Base-by-base conservation (phyloP, 257 asterid species). In the Scutellaria minor region DNA sequence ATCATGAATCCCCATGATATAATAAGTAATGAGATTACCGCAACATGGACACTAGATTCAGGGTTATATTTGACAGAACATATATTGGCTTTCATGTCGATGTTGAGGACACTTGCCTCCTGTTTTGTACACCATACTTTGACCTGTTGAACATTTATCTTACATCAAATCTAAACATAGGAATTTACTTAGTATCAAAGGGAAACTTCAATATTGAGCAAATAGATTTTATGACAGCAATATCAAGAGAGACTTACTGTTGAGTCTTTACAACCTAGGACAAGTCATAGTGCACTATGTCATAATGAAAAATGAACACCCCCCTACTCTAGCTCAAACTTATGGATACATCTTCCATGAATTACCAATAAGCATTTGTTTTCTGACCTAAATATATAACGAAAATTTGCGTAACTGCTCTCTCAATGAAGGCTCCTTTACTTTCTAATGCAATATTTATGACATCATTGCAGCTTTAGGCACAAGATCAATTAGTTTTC, bases 61-160 rank as follows among this genome's bases (percentile, higher is more conserved):
- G 96, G 96, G 83, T 92, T 92, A 76, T 85, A 92, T 76, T 90
- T 92, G 83, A 92, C 98, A 0, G 98, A 92, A 72, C 96, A 92
- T 73, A 90, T 88, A 80, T 92, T 92, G 66, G 98, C 96, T 76
- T 90, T 92, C 96, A 84, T 92, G 88, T 92, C 96, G 54, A 92
- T 88, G 60, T 84, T 88, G 42, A 85, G 85, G 53, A 83, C 96
- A 74, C 98, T 90, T 2, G 94, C 89, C 81, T 92, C 98, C 74
- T 92, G 96, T 11, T 84, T 90, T 42, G 92, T 90, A 35, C 96
- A 88, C 98, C 98, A 92, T 66, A 92, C 64, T 78, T 92, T 92
- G 55, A 92, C 96, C 98, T 92, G 87, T 73, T 48, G 60, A 75
- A 69, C 48, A 71, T 64, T 61, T 69, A 2, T 31, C 37, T 31